Base-by-base conservation (phyloP, 768 basidiomycete species). In the Tricholomella constricta region DNA sequence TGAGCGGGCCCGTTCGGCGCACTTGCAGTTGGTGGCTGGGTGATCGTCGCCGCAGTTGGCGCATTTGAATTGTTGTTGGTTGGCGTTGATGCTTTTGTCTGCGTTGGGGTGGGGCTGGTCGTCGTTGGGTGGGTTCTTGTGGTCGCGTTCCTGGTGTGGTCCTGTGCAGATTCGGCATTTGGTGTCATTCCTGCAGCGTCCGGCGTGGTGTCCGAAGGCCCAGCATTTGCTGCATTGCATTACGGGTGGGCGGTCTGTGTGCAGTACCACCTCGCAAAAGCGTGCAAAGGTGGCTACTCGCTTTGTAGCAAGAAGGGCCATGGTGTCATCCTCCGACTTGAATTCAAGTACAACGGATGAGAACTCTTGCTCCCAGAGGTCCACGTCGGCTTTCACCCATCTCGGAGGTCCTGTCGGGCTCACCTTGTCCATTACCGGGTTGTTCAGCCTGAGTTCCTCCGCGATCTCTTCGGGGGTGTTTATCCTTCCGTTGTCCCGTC, bases 181-280 rank as follows among this genome's bases (percentile, higher is more conserved):
- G 32, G 55, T 45, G 6, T 6, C 4, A 7, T 23, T 34, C 4
- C 37, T 17, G 38, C 44, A 48, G 14, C 22, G 42, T 47, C 42
- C 22, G 20, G 26, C 38, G 15, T 51, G 54, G 19, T 48, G 51
- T 29, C 47, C 49, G 10, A 40, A 22, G 37, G 6, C n/a, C 57
- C 51, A 32, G 58, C 60, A 36, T 26, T 51, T 23, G 59, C 52
- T 41, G 45, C 52, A 54, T 11, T 45, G 43, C 6, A 45, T 23
- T 3, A 45, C 25, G 5, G 43, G 43, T 9, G 43, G 26, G 6
- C n/a, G 26, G 43, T 45, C 31, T 8, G 45, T 19, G 12, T 46
- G 45, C 22, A 12, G n/a, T n/a, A 29, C 19, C 20, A 47, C 31
- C 10, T 53, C 31, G 27, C 52, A 41, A 20, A 22, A 53, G 1